Percentiles rank a stretch among this genome's conserved stretches.
These are phyloP conservation scores for Blakeslea trispora DNA, from an alignment of 371 early-diverging fungal species.

Conservation along the genomic window DNA sequence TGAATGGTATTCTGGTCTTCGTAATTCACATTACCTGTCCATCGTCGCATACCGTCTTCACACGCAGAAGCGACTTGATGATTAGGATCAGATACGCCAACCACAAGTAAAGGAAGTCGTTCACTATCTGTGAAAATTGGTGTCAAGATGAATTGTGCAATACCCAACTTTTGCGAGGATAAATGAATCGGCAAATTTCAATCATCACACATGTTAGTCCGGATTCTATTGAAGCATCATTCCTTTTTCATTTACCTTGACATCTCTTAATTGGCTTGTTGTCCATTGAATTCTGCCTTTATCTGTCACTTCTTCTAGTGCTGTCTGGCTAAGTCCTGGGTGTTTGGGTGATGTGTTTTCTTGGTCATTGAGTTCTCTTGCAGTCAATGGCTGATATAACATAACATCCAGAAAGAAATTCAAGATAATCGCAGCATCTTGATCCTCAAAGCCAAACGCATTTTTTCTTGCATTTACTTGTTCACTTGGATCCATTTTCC, in stretches of 20 bases:
- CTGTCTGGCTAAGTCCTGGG: slow-evolving; percentile 51
- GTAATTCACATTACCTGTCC: slow-evolving; percentile 62
- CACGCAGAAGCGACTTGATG: slow-evolving; percentile 67
- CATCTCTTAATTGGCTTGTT: slow-evolving; percentile 38
- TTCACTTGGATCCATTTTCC: slow-evolving; percentile 52
- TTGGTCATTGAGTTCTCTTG: slow-evolving; percentile 20
- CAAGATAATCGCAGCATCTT: slow-evolving; percentile 59
- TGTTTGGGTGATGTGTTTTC: slow-evolving; percentile 14
- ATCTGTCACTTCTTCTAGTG: slow-evolving; percentile 63
- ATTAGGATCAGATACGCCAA: slow-evolving; percentile 67
- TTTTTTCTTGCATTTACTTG: slow-evolving; percentile 48
- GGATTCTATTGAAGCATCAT: too few relatives aligned
- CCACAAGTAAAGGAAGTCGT: slow-evolving; percentile 63
- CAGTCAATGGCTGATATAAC: slow-evolving; percentile 58
- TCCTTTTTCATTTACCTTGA: slow-evolving; percentile 33
- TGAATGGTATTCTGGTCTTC: slow-evolving; percentile 55
- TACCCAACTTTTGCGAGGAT: slow-evolving; percentile 31
- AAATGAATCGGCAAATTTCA: not conserved
- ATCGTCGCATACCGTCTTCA: slow-evolving; percentile 72
- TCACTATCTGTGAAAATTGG: slow-evolving; percentile 50
- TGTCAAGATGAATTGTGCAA: slow-evolving; percentile 42
- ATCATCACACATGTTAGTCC: too few relatives aligned
- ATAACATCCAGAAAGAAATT: slow-evolving; percentile 67
- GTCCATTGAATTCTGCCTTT: slow-evolving; percentile 70
- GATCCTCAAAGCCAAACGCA: slow-evolving; percentile 56